phyloP scores from a whole-genome alignment of 78 protist species.

The Emiliania huxleyi region DNA sequence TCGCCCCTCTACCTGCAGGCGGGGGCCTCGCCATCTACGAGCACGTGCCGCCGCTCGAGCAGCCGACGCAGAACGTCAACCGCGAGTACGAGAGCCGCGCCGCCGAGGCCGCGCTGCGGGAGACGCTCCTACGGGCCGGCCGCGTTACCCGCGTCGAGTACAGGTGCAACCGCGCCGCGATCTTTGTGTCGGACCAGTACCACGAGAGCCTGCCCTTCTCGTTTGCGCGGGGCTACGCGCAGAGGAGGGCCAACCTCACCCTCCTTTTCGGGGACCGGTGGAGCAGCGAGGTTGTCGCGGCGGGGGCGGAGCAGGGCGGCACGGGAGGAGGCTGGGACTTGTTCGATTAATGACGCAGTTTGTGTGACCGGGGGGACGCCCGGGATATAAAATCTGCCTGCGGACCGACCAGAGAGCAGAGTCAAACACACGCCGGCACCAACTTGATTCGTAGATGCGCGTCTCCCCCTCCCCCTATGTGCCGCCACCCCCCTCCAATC shows the following conservation, averaged over 20 bases:
- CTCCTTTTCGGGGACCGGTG: conserved; percentile 3
- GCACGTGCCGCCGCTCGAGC: not conserved
- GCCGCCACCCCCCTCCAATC: no score
- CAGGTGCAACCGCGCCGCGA: conserved; percentile 2
- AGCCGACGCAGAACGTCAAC: not conserved
- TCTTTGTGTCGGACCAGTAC: conserved; percentile 10
- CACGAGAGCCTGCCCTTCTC: not conserved
- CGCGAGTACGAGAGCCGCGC: not conserved
- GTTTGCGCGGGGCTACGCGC: not conserved
- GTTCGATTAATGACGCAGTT: no score
- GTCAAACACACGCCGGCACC: no score
- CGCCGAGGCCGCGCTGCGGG: not conserved
- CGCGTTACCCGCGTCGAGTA: not conserved
- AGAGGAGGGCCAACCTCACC: not conserved
- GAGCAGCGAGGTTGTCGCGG: not conserved
- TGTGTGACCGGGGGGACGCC: no score
- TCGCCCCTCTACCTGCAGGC: no score
- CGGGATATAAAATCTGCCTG: no score
- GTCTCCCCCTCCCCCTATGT: no score
- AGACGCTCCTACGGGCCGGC: not conserved
- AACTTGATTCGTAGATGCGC: no score
- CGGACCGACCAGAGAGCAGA: no score
- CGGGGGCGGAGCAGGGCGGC: no score
- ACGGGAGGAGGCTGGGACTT: no score
- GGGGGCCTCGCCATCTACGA: not conserved